A percentile compares a stretch with the other conserved stretches of the same genome.
Evolutionary conservation across 345 rosid genomes (phyloP).

Genomic region (Populus alba): DNA sequence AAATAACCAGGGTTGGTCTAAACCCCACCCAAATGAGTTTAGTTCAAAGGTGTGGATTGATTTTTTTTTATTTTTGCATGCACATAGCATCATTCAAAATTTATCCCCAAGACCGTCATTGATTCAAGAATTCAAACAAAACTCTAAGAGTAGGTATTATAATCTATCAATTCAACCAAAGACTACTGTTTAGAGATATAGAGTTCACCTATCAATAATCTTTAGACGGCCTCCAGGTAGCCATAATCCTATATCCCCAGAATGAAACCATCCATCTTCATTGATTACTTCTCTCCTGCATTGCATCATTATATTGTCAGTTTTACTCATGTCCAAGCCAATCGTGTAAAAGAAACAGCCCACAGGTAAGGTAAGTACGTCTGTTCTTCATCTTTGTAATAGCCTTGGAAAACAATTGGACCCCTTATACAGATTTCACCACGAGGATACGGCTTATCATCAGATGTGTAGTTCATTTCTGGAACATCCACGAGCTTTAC

Average conservation of each 20-base stretch:
- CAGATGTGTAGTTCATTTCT: constrained; percentile 92
- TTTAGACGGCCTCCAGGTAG: constrained; percentile 85
- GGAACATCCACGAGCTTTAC: constrained; percentile 94
- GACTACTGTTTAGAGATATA: background rate
- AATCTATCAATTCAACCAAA: background rate
- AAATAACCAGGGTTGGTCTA: too few species aligned
- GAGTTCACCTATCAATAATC: constrained; percentile 81
- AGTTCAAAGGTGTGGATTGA: too few species aligned
- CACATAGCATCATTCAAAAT: too few species aligned
- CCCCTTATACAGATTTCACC: constrained; percentile 99
- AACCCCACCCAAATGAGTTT: too few species aligned
- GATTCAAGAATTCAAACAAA: too few species aligned
- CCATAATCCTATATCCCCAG: constrained; percentile 96
- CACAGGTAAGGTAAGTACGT: constrained; percentile 47
- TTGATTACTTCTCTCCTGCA: constrained; percentile 84
- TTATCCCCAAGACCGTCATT: too few species aligned
- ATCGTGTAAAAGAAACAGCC: constrained; percentile 9
- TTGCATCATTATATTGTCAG: constrained; percentile 12
- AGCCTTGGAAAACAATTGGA: constrained; percentile 77
- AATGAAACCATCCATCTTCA: constrained; percentile 95
- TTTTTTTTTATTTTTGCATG: too few species aligned
- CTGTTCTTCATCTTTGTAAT: constrained; percentile 87
- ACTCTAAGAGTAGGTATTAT: background rate
- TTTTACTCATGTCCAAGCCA: constrained; percentile 2
- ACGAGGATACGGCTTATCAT: constrained; percentile 81